phyloP scores from a whole-genome alignment of 2,329 filamentous ascomycete genomes.

The Rugonectria rugulosa region DNA sequence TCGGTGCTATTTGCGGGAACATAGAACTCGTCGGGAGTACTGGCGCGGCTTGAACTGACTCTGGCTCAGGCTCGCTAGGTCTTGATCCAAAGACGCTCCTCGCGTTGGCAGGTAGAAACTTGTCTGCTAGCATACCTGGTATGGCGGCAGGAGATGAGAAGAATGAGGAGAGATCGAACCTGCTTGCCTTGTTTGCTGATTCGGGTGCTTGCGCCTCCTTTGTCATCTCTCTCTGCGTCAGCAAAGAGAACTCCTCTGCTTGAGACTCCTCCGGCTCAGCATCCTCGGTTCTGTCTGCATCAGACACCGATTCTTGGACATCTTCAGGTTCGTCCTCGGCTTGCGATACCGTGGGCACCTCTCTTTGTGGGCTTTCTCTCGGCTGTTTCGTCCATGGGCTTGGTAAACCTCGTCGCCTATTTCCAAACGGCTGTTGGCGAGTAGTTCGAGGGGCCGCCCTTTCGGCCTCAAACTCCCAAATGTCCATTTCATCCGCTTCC shows the following conservation, averaged over 20 bases:
- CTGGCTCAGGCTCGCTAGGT: slow-evolving; percentile 31
- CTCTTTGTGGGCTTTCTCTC: slow-evolving; percentile 31
- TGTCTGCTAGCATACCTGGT: slow-evolving; percentile 44
- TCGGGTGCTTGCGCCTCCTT: slow-evolving; percentile 27
- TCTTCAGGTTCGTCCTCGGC: slow-evolving; percentile 2
- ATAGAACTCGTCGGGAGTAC: slow-evolving; percentile 48
- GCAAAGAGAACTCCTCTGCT: slow-evolving; percentile 54
- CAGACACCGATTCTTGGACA: slow-evolving; percentile 15
- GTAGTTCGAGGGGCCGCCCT: slow-evolving; percentile 50
- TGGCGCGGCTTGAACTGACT: slow-evolving; percentile 28
- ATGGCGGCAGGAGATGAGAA: slow-evolving; percentile 63
- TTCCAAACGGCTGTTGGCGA: slow-evolving; percentile 42
- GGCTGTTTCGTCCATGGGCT: slow-evolving; percentile 49
- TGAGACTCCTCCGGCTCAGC: slow-evolving; percentile 30
- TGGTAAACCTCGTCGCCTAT: slow-evolving; percentile 40
- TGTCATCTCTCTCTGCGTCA: slow-evolving; percentile 42
- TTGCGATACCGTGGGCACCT: not conserved
- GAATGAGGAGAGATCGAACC: slow-evolving; percentile 61
- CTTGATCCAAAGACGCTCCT: slow-evolving; percentile 24
- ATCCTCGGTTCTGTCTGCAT: slow-evolving; percentile 23
- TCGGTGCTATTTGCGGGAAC: slow-evolving; percentile 47
- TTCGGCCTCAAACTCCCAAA: slow-evolving; percentile 66
- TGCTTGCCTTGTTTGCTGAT: slow-evolving; percentile 40
- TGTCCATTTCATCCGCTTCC: slow-evolving; percentile 55
- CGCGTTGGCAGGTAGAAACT: slow-evolving; percentile 39